These are phyloP conservation scores for Rutidosis leptorrhynchoides DNA, from an alignment of 129 eudicot species.

Conservation along the genomic window DNA sequence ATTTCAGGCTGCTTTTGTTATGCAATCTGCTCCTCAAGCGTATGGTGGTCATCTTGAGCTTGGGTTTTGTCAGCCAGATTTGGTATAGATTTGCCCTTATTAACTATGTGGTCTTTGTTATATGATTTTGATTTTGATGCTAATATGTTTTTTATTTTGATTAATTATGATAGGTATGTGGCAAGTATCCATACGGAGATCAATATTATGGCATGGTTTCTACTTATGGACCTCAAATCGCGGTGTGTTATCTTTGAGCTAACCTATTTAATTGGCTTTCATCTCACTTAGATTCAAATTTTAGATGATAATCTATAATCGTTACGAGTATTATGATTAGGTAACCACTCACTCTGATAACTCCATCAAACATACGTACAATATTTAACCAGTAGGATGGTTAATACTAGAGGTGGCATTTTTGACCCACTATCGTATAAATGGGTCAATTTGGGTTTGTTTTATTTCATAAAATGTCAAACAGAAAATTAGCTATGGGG, in stretches of 20 bases:
- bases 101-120: background rate
- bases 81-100: constrained; percentile 40
- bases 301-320: too few relatives aligned
- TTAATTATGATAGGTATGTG: constrained; percentile 41
- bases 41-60: constrained; percentile 56
- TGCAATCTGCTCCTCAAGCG: constrained; percentile 38
- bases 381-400: constrained; percentile 1
- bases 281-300: background rate
- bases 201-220: constrained; percentile 61
- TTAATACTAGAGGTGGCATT: background rate
- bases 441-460: constrained; percentile 8
- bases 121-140: background rate
- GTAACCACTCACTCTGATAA: too few relatives aligned
- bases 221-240: constrained; percentile 52
- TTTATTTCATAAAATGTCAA: background rate
- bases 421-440: background rate
- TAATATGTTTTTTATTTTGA: constrained; percentile 7
- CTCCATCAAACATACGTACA: too few relatives aligned
- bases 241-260: constrained; percentile 43
- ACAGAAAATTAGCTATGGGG: background rate
- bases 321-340: too few relatives aligned
- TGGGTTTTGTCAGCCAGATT: constrained; percentile 62
- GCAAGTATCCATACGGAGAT: constrained; percentile 61
- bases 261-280: constrained; percentile 13
- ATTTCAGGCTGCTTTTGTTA: constrained; percentile 32